phyloP scores from a whole-genome alignment of 2,329 filamentous ascomycete genomes.

The Penicillium sclerotigenum region DNA sequence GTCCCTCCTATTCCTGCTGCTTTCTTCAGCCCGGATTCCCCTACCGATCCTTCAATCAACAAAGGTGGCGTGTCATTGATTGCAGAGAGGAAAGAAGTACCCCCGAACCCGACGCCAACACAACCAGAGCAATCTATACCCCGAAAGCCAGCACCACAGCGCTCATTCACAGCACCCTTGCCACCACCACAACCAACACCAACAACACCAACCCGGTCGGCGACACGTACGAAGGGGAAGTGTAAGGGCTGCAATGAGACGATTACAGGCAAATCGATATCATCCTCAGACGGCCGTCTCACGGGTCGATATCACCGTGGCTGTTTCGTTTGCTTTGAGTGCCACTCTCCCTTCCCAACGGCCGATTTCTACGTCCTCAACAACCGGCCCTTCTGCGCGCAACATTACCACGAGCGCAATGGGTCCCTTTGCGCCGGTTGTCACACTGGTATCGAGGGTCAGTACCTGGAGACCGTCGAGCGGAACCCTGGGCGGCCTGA shows the following conservation, averaged over 20 bases:
- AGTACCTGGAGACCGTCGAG: conserved; percentile 79
- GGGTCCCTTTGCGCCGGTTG: conserved; percentile 80
- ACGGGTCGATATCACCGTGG: conserved; percentile 92
- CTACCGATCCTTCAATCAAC: conserved; percentile 48
- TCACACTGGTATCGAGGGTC: conserved; percentile 82
- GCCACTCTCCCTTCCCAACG: conserved; percentile 74
- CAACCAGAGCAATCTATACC: conserved; percentile 15
- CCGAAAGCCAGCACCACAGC: conserved; percentile 28
- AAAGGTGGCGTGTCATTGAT: conserved; percentile 40
- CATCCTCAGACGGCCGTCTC: conserved; percentile 85
- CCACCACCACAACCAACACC: conserved; percentile 45
- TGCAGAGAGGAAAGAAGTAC: conserved; percentile 16
- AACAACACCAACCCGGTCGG: conserved; percentile 39
- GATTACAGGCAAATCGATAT: conserved; percentile 89
- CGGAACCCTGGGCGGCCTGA: conserved; percentile 31
- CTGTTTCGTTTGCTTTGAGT: conserved; percentile 89
- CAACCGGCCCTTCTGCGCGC: conserved; percentile 84
- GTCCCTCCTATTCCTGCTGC: conserved; percentile 32
- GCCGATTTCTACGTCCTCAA: conserved; percentile 88
- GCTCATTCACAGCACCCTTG: conserved; percentile 31
- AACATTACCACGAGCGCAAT: conserved; percentile 90
- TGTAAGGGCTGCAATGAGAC: conserved; percentile 77
- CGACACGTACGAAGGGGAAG: conserved; percentile 59
- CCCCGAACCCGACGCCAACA: not conserved
- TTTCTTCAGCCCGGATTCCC: conserved; percentile 44